phyloP scores from a whole-genome alignment of 805 yeast genomes.

The Candida berthetii region DNA sequence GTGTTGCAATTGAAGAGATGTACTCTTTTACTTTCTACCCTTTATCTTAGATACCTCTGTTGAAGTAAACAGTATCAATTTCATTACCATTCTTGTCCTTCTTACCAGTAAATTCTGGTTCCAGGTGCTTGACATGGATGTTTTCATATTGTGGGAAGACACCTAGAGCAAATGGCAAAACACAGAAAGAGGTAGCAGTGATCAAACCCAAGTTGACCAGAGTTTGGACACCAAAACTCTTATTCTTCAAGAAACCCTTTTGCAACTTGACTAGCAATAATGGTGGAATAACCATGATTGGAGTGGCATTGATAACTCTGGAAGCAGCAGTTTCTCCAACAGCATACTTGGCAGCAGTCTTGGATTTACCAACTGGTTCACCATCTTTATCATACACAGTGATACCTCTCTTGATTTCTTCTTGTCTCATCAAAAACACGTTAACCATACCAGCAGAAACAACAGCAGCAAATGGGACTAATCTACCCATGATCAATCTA shows the following conservation, averaged over 20 bases:
- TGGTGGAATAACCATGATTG: conserved; percentile 96
- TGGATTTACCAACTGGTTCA: conserved; percentile 66
- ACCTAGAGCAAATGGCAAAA: conserved; percentile 90
- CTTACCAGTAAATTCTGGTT: conserved; percentile 53
- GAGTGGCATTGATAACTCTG: conserved; percentile 93
- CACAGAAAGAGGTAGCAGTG: conserved; percentile 78
- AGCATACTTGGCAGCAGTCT: conserved; percentile 84
- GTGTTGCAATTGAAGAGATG: no score
- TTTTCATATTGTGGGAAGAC: conserved; percentile 87
- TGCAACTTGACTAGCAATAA: conserved; percentile 75
- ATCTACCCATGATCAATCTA: conserved; percentile 66
- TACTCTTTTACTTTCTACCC: no score
- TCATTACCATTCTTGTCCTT: conserved; percentile 55
- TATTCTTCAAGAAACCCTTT: conserved; percentile 59
- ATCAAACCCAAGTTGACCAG: conserved; percentile 80
- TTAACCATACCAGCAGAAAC: conserved; percentile 95
- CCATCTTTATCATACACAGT: conserved; percentile 62
- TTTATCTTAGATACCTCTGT: conserved; percentile 82
- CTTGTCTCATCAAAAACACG: conserved; percentile 94
- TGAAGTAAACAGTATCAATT: conserved; percentile 67
- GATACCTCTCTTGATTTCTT: conserved; percentile 85
- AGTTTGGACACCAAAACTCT: conserved; percentile 58
- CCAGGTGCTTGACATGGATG: conserved; percentile 54
- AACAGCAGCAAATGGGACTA: conserved; percentile 98
- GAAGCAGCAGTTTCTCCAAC: conserved; percentile 97